phyloP scores from a whole-genome alignment of 2,329 filamentous ascomycete genomes.

The Aplosporella prunicola region DNA sequence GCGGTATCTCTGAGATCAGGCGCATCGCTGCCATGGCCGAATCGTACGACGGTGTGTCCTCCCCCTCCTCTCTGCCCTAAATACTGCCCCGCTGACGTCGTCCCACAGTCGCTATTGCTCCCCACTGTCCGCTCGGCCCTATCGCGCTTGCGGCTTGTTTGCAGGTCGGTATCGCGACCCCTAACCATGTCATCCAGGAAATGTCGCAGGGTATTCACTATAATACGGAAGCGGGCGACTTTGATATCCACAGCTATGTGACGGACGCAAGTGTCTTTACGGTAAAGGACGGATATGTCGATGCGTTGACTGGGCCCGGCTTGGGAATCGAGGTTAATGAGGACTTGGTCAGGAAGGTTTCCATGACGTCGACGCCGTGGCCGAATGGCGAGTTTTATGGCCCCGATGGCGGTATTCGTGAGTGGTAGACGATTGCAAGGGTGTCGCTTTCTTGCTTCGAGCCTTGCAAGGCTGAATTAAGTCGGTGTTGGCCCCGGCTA shows the following conservation, averaged over 20 bases:
- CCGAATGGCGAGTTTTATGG: conserved; percentile 57
- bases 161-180: conserved; percentile 51
- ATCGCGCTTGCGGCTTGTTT: conserved; percentile 63
- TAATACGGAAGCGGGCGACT: conserved; percentile 38
- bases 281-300: conserved; percentile 57
- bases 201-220: conserved; percentile 77
- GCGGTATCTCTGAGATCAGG: conserved; percentile 62
- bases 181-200: conserved; percentile 64
- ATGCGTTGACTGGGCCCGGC: conserved; percentile 50
- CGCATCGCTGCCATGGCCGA: conserved; percentile 63
- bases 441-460: too few relatives aligned
- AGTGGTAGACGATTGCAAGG: too few relatives aligned
- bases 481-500: too few relatives aligned
- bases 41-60: conserved; percentile 47
- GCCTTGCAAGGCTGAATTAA: too few relatives aligned
- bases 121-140: conserved; percentile 64
- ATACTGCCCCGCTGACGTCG: not conserved
- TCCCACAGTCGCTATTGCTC: conserved; percentile 51
- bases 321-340: conserved; percentile 63
- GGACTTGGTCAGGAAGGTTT: conserved; percentile 51
- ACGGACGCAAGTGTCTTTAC: conserved; percentile 56
- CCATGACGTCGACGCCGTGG: conserved; percentile 55
- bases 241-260: conserved; percentile 49
- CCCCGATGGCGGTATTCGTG: conserved; percentile 55
- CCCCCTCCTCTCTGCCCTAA: not conserved